Conservation (phyloP, 352 stramenopile species). For the Plasmopara muralis region DNA sequence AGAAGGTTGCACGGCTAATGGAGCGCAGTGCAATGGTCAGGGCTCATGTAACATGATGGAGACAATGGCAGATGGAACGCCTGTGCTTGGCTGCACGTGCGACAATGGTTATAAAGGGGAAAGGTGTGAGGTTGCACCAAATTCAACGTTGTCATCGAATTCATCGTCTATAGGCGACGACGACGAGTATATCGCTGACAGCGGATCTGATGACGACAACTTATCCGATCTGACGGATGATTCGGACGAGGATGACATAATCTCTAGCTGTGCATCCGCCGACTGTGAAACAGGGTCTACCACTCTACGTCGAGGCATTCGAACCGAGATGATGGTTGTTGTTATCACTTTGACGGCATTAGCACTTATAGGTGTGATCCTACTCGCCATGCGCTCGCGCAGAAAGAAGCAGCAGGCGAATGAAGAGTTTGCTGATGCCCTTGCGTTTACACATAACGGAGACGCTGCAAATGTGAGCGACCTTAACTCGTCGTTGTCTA, state of each 20-base stretch:
- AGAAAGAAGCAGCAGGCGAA: slow-evolving; percentile 55
- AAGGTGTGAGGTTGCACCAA: slow-evolving; percentile 30
- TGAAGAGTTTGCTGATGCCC: slow-evolving; percentile 29
- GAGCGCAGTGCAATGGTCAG: slow-evolving; percentile 67
- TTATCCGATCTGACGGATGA: neutral
- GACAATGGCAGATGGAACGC: slow-evolving; percentile 22
- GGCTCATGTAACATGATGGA: slow-evolving; percentile 57
- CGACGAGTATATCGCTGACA: neutral
- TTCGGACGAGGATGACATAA: neutral
- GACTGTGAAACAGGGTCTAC: slow-evolving; percentile 12
- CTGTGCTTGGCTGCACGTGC: slow-evolving; percentile 56
- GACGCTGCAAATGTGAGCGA: slow-evolving; percentile 15
- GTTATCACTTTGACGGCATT: slow-evolving; percentile 48
- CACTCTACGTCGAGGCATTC: slow-evolving; percentile 21
- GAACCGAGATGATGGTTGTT: slow-evolving; percentile 48
- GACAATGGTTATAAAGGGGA: slow-evolving; percentile 64
- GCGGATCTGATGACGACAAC: slow-evolving; percentile 5
- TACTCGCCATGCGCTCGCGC: slow-evolving; percentile 53
- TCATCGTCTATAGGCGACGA: slow-evolving; percentile 3
- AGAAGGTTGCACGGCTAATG: slow-evolving; percentile 46
- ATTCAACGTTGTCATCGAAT: slow-evolving; percentile 10
- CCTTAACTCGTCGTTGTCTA: slow-evolving; percentile 41
- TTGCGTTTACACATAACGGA: slow-evolving; percentile 25
- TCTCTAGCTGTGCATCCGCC: neutral
- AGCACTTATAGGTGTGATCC: slow-evolving; percentile 49